A percentile compares a stretch with the other conserved stretches of the same genome.
Evolutionary conservation across 805 yeast genomes (phyloP).

Genomic region (Schwanniomyces yamadae): DNA sequence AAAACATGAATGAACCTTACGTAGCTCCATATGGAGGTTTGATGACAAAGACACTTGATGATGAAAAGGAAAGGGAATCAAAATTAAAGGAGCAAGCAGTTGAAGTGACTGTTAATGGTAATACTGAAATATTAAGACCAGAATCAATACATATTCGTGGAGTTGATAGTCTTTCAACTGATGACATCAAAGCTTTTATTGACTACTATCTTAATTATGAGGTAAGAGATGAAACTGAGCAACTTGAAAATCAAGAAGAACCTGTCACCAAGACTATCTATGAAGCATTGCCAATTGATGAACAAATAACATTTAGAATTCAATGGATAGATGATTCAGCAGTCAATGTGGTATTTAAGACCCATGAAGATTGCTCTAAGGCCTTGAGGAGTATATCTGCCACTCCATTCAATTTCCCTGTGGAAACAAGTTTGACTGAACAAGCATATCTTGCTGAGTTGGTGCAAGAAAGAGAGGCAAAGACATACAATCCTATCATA

Average conservation of each 20-base stretch:
- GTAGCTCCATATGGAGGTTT: slow-evolving; percentile 44
- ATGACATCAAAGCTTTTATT: slow-evolving; percentile 57
- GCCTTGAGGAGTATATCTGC: slow-evolving; percentile 38
- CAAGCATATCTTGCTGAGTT: slow-evolving; percentile 20
- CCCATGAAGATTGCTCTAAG: slow-evolving; percentile 38
- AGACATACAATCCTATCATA: slow-evolving; percentile 38
- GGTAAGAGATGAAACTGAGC: slow-evolving; percentile 13
- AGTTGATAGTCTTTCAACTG: slow-evolving; percentile 62
- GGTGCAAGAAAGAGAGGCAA: slow-evolving; percentile 39
- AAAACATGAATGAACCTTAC: slow-evolving; percentile 22
- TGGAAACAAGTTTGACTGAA: slow-evolving; percentile 9
- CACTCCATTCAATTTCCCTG: slow-evolving; percentile 10
- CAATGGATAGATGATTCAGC: slow-evolving; percentile 70
- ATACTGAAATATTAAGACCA: slow-evolving; percentile 37
- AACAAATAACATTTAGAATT: slow-evolving; percentile 40
- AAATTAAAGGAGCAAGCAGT: slow-evolving; percentile 31
- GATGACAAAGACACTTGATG: slow-evolving; percentile 38
- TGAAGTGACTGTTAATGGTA: slow-evolving; percentile 31
- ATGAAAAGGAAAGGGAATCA: slow-evolving; percentile 32
- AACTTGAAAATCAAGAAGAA: slow-evolving; percentile 14
- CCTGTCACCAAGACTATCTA: slow-evolving; percentile 13
- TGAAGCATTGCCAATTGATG: slow-evolving; percentile 24
- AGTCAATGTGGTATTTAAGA: slow-evolving; percentile 53
- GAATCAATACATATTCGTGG: slow-evolving; percentile 55
- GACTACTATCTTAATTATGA: slow-evolving; percentile 43